Evolutionary conservation across 371 early-diverging fungal genomes (phyloP), one percentile per base, ranked within the genome.

Genomic region (Mucor saturninus): DNA sequence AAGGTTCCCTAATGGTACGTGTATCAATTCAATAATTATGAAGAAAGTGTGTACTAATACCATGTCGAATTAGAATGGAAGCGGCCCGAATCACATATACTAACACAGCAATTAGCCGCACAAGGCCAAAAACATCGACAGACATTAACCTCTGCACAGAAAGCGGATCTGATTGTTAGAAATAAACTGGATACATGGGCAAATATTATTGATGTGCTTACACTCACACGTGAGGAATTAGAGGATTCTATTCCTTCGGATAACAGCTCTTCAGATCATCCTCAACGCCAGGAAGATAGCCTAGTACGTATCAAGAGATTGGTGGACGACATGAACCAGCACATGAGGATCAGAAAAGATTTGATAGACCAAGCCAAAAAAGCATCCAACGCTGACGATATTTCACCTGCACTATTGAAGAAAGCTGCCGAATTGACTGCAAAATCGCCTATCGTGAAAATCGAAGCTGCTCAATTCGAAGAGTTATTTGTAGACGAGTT

Each of bases 391-490:
- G 83, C 83, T 37, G 95, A 95, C 64, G 93, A 95, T 58, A 90
- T 95, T 63, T 83, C 70, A 30, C 81, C 77, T 52, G 71, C 72
- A 1, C 64, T 84, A 5, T 61, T 80, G 30, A 75, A 75, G 35
- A 77, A 80, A 51, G 79, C 84, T 2, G 82, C 80, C 8, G 71
- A 79, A 49, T 57, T 81, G 9, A 83, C 81, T 0, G 74, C 85
- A 15, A 76, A 79, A 31, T 85, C 88, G 6, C 88, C 89, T 0
- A 84, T 85, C 0, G 76, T 86, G 49, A 88, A 89, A 64, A 87
- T 91, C 54, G 92, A 91, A 64, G 82, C 89, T n/a, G 88, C 89
- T n/a, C 90, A 91, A 56, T 92, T 92, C 60, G 91, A 92, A 60
- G 88, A 88, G 9, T 61, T 90, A 45, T 92, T 94, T 77, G 80